Base-by-base conservation (phyloP, 2,329 filamentous ascomycete genomes). In the Fonsecaea pugnacius region DNA sequence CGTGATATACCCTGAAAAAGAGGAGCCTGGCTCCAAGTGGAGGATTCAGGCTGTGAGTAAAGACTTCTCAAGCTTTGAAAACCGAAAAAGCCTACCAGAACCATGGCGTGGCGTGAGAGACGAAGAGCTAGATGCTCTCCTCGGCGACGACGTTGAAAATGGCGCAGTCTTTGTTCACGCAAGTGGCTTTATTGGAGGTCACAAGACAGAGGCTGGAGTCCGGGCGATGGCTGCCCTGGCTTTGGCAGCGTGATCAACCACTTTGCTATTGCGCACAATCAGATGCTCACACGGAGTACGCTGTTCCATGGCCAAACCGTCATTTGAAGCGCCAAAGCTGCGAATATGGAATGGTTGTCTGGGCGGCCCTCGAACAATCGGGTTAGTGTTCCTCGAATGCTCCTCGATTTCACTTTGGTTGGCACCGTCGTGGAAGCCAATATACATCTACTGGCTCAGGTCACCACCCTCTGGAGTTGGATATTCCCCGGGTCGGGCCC, bases 111-210 rank as follows among this genome's bases (percentile, higher is more conserved):
- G 95, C 7, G 88, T 96, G 69, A 85, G 95, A 46, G 95, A 98
- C 74, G 88, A 90, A 71, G 88, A 93, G 77, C 82, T 99, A 59
- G 91, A 94, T 76, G 84, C 85, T 70, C 71, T 81, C 18, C 72
- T 81, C 60, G 76, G 76, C 2, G 72, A 72, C 3, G 77, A 78
- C 66, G 74, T 74, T n/a, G 73, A 79, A 62, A 75, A 76, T 50
- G 80, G 93, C 6, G 89, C 91, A 67, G 89, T 99, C 32, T 99
- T 99, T 76, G 90, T 97, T 33, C 95, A 99, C 76, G 93, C 93
- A 3, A 89, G 90, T 59, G 95, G 95, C 32, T 99, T 99, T 79
- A 98, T 98, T 74, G 95, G 95, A 18, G 95, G 95, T 2, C 96
- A 97, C 79, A 89, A 91, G 83, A 96, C 90, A 0, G 95, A 91